A percentile compares a stretch with the other conserved stretches of the same genome.
phyloP scores from a whole-genome alignment of 2,329 filamentous ascomycete genomes.

The Microdochium trichocladiopsis region DNA sequence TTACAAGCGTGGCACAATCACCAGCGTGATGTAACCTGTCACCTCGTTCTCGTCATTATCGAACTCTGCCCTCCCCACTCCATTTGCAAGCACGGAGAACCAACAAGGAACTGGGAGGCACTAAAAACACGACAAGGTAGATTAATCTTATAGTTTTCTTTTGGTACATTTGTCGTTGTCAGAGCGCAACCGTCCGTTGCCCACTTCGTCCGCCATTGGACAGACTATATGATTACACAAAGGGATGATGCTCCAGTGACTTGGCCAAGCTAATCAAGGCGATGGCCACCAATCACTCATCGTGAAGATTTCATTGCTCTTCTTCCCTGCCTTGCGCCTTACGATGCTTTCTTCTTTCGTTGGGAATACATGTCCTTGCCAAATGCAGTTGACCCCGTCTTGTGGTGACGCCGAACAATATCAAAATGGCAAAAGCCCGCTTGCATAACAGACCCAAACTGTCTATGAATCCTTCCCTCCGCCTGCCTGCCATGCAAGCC shows the following conservation, averaged over 20 bases:
- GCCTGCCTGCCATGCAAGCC: not conserved
- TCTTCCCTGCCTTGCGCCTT: not conserved
- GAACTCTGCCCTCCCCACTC: too few relatives aligned
- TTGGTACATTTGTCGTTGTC: too few relatives aligned
- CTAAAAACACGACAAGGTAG: too few relatives aligned
- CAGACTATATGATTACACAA: not conserved
- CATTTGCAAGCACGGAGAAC: too few relatives aligned
- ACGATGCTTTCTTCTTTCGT: not conserved
- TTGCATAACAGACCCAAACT: not conserved
- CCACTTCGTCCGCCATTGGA: not conserved
- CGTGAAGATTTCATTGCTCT: not conserved
- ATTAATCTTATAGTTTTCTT: not conserved
- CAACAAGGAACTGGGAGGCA: too few relatives aligned
- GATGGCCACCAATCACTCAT: not conserved
- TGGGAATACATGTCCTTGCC: not conserved
- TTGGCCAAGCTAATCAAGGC: too few relatives aligned
- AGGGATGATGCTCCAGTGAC: not conserved
- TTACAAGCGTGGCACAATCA: not conserved
- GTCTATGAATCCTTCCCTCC: not conserved
- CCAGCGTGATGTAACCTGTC: not conserved
- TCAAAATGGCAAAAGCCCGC: not conserved
- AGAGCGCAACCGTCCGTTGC: not conserved
- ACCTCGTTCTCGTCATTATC: too few relatives aligned
- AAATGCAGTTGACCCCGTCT: not conserved
- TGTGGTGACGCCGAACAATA: not conserved